Percentiles rank a stretch among this genome's conserved stretches.
These are phyloP conservation scores for Lecanosticta acicola DNA, from an alignment of 2,329 filamentous ascomycete genomes.

Conservation along the genomic window DNA sequence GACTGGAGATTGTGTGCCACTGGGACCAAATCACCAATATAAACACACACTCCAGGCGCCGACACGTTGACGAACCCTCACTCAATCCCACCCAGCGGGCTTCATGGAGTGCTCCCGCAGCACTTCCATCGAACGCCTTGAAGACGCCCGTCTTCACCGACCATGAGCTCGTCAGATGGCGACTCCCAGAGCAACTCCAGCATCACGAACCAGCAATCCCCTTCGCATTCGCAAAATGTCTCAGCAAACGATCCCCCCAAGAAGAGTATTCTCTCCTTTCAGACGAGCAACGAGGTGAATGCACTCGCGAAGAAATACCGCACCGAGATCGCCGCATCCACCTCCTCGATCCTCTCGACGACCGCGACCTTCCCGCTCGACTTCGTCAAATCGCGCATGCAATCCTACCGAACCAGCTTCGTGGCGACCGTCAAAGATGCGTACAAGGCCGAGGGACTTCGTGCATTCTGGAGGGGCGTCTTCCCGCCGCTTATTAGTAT, in stretches of 20 bases:
- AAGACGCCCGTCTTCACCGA: slow-evolving; percentile 21
- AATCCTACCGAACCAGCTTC: slow-evolving; percentile 56
- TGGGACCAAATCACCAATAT: not conserved
- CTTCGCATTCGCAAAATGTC: not conserved
- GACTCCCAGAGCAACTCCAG: not conserved
- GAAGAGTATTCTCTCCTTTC: slow-evolving; percentile 23
- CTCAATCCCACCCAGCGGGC: slow-evolving; percentile 14
- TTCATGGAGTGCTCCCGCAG: slow-evolving; percentile 29
- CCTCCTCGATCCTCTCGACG: slow-evolving; percentile 72
- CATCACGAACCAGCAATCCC: slow-evolving; percentile 1
- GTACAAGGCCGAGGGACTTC: slow-evolving; percentile 54
- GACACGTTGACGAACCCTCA: slow-evolving; percentile 3
- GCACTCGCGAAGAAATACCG: slow-evolving; percentile 68
- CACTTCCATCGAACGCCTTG: slow-evolving; percentile 29
- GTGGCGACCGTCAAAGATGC: slow-evolving; percentile 68
- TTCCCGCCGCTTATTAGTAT: slow-evolving; percentile 75
- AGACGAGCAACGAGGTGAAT: slow-evolving; percentile 39
- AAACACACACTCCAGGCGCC: slow-evolving; percentile 4
- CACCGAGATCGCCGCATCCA: slow-evolving; percentile 72
- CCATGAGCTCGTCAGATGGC: slow-evolving; percentile 22
- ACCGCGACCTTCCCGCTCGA: slow-evolving; percentile 79
- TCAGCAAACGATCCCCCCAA: slow-evolving; percentile 1
- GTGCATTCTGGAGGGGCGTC: slow-evolving; percentile 53
- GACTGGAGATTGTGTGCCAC: too few relatives aligned
- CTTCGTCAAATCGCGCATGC: slow-evolving; percentile 85